Conservation (phyloP, 2,329 filamentous ascomycete genomes). For the Eutypella sp. region DNA sequence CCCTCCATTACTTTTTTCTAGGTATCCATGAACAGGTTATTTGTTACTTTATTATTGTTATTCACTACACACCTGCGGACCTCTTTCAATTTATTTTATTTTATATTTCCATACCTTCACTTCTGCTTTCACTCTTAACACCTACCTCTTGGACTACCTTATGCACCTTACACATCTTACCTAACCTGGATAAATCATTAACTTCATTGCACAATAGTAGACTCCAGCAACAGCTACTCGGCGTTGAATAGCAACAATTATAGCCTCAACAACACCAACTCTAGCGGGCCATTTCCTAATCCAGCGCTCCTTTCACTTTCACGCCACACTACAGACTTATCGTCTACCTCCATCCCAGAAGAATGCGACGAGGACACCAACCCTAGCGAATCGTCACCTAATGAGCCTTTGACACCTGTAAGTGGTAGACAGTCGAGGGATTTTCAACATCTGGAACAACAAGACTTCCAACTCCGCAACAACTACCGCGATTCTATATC, state of each 20-base stretch:
- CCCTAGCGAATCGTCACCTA: slow-evolving; percentile 45
- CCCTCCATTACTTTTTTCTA: background rate
- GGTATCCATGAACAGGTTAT: background rate
- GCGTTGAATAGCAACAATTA: background rate
- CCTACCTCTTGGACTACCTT: too few relatives aligned
- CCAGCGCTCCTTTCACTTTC: slow-evolving; percentile 34
- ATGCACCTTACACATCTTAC: background rate
- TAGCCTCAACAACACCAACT: slow-evolving; percentile 11
- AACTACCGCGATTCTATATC: slow-evolving; percentile 20
- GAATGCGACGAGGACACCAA: slow-evolving; percentile 53
- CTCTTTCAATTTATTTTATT: too few relatives aligned
- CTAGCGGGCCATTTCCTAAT: slow-evolving; percentile 24
- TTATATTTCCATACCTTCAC: background rate
- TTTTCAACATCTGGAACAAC: slow-evolving; percentile 40
- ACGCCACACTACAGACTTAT: slow-evolving; percentile 46
- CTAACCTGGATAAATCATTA: background rate
- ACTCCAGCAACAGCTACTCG: background rate
- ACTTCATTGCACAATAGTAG: too few relatives aligned
- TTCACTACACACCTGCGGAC: background rate
- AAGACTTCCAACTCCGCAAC: slow-evolving; percentile 23
- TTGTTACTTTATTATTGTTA: background rate
- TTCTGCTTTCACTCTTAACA: background rate
- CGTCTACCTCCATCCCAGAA: slow-evolving; percentile 49
- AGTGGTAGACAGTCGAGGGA: slow-evolving; percentile 53
- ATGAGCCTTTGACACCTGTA: slow-evolving; percentile 58